Conservation (phyloP, 2,329 filamentous ascomycete species). For the Periglandula ipomoeae region DNA sequence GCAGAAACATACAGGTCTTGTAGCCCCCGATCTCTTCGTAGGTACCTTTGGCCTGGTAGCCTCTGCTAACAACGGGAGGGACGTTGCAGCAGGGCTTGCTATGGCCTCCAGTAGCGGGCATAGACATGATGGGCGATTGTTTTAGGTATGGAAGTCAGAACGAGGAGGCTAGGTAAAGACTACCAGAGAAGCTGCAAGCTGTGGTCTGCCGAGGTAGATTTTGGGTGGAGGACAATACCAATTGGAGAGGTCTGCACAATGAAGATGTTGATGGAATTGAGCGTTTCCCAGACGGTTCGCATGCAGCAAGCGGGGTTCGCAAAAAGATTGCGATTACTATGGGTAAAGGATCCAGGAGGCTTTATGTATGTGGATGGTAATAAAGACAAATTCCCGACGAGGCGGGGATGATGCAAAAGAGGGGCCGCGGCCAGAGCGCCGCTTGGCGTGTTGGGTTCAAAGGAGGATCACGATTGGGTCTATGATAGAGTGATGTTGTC, state of each 20-base stretch:
- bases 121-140: conserved; percentile 35
- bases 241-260: neutral
- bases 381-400: neutral
- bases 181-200: neutral
- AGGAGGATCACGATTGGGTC: neutral
- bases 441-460: too few relatives aligned
- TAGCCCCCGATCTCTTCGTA: conserved; percentile 48
- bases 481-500: neutral
- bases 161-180: neutral
- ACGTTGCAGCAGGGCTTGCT: conserved; percentile 49
- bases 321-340: neutral
- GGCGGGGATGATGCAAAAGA: neutral
- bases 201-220: neutral
- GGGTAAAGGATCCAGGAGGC: neutral
- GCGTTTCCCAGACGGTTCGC: neutral
- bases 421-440: neutral
- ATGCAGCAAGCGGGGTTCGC: neutral
- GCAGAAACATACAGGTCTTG: conserved; percentile 35
- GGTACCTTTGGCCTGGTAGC: conserved; percentile 44
- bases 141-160: neutral
- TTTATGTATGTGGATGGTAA: neutral
- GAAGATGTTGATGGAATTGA: neutral
- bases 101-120: conserved; percentile 43
- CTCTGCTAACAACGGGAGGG: conserved; percentile 46
- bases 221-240: neutral